phyloP scores from a whole-genome alignment of 1,284 basidiomycete genomes.

The Malassezia globosa region DNA sequence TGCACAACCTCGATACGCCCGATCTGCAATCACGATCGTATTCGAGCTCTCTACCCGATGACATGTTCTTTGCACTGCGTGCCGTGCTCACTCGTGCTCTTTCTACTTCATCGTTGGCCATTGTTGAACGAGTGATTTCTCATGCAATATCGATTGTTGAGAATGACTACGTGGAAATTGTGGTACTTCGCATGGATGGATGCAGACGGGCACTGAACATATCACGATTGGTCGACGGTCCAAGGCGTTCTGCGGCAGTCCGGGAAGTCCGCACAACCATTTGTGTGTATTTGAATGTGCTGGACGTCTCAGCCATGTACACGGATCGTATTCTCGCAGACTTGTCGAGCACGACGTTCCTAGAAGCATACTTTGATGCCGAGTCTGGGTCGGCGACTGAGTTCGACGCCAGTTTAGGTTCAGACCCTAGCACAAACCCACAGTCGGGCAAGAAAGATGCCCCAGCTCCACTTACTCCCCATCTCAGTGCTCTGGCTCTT shows the following conservation, averaged over 20 bases:
- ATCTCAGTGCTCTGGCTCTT: slow-evolving; percentile 14
- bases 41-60: slow-evolving; percentile 40
- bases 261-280: slow-evolving; percentile 39
- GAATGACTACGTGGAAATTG: slow-evolving; percentile 36
- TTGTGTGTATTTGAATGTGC: slow-evolving; percentile 40
- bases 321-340: slow-evolving; percentile 32
- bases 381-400: slow-evolving; percentile 9
- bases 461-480: slow-evolving; percentile 15
- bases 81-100: slow-evolving; percentile 32
- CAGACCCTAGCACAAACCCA: too few relatives aligned
- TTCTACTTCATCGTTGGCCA: slow-evolving; percentile 28
- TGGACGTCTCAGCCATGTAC: slow-evolving; percentile 34
- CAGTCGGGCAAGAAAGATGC: background rate
- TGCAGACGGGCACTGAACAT: slow-evolving; percentile 29
- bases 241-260: slow-evolving; percentile 37
- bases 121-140: slow-evolving; percentile 21
- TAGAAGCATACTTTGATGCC: slow-evolving; percentile 22
- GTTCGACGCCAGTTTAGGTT: too few relatives aligned
- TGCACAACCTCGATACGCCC: slow-evolving; percentile 38
- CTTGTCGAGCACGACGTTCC: slow-evolving; percentile 17
- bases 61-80: slow-evolving; percentile 43
- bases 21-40: slow-evolving; percentile 28
- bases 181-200: slow-evolving; percentile 40
- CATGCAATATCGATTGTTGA: slow-evolving; percentile 25
- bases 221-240: slow-evolving; percentile 40